Evolutionary conservation across 2,329 filamentous ascomycete species (phyloP).

Genomic region (Leptographium wingfieldii): DNA sequence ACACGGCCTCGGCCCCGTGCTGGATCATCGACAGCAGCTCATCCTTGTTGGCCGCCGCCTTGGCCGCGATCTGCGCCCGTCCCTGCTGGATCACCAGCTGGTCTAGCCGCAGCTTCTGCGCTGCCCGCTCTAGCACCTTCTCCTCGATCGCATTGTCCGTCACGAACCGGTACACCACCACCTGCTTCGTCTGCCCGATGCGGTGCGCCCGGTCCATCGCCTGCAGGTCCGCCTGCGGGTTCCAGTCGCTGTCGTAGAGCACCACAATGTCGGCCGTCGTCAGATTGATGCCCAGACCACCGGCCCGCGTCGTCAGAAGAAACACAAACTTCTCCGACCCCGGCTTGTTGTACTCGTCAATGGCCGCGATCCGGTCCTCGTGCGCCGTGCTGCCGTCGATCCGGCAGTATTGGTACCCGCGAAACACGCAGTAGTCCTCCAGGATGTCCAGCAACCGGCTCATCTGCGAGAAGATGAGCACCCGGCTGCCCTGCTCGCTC

Average conservation of each 20-base stretch:
- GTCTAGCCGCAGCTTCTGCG: slow-evolving; percentile 90
- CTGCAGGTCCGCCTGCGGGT: slow-evolving; percentile 93
- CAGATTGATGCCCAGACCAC: slow-evolving; percentile 92
- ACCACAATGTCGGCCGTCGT: slow-evolving; percentile 93
- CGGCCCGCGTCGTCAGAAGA: slow-evolving; percentile 85
- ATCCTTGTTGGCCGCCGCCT: slow-evolving; percentile 89
- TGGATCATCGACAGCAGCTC: slow-evolving; percentile 97
- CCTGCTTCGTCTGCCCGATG: slow-evolving; percentile 97
- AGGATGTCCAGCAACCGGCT: slow-evolving; percentile 92
- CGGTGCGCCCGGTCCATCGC: slow-evolving; percentile 98
- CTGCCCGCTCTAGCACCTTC: slow-evolving; percentile 91
- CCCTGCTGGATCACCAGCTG: slow-evolving; percentile 98
- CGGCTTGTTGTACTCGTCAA: slow-evolving; percentile 96
- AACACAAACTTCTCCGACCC: slow-evolving; percentile 96
- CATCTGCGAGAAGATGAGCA: slow-evolving; percentile 99
- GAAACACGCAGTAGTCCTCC: slow-evolving; percentile 96
- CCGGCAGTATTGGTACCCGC: slow-evolving; percentile 88
- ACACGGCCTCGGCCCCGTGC: slow-evolving; percentile 92
- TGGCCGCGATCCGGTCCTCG: slow-evolving; percentile 92
- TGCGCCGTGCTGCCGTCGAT: slow-evolving; percentile 96
- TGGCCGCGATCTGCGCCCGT: slow-evolving; percentile 77
- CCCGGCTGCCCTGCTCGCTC: slow-evolving; percentile 75
- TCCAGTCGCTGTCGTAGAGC: slow-evolving; percentile 97
- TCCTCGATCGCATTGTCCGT: slow-evolving; percentile 98
- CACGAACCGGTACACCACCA: slow-evolving; percentile 90